A percentile compares a stretch with the other conserved stretches of the same genome.
phyloP scores from a whole-genome alignment of 371 early-diverging fungal genomes.

The Apophysomyces elegans region DNA sequence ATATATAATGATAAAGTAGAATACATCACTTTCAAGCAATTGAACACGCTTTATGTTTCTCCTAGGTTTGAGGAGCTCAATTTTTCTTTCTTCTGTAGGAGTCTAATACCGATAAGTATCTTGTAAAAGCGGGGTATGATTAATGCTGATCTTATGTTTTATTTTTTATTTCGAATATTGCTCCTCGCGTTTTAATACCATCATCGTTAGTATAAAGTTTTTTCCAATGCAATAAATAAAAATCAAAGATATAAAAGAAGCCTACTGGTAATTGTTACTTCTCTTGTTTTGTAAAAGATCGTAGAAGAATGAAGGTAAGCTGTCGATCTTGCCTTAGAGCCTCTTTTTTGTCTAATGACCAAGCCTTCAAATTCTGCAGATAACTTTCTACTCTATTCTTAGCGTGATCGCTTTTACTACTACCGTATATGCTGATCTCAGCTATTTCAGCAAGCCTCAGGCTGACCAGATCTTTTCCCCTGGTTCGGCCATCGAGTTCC shows the following conservation, averaged over 20 bases:
- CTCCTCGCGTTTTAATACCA: neutral
- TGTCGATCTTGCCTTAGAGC: no score
- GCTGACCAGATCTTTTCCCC: slow-evolving; percentile 1
- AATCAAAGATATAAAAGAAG: neutral
- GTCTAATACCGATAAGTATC: neutral
- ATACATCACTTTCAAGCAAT: no score
- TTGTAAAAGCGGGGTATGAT: slow-evolving; percentile 3
- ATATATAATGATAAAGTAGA: no score
- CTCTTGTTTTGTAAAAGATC: no score
- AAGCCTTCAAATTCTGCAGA: neutral
- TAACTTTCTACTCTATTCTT: neutral
- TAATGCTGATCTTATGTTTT: slow-evolving; percentile 4
- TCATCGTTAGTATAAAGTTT: neutral
- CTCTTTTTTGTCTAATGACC: no score
- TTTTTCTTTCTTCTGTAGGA: neutral
- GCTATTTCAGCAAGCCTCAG: slow-evolving; percentile 22
- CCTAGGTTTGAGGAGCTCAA: neutral
- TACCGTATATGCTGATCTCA: neutral
- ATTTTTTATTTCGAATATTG: neutral
- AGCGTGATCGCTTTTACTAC: slow-evolving; percentile 13
- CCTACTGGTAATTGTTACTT: neutral
- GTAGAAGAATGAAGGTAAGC: neutral
- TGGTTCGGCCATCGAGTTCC: slow-evolving; percentile 20
- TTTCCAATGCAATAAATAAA: no score
- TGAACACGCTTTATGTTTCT: neutral